Percentiles rank a stretch among this genome's conserved stretches.
Evolutionary conservation across 495 filamentous ascomycete genomes (phyloP).

Genomic region (Lentithecium fluviatile): DNA sequence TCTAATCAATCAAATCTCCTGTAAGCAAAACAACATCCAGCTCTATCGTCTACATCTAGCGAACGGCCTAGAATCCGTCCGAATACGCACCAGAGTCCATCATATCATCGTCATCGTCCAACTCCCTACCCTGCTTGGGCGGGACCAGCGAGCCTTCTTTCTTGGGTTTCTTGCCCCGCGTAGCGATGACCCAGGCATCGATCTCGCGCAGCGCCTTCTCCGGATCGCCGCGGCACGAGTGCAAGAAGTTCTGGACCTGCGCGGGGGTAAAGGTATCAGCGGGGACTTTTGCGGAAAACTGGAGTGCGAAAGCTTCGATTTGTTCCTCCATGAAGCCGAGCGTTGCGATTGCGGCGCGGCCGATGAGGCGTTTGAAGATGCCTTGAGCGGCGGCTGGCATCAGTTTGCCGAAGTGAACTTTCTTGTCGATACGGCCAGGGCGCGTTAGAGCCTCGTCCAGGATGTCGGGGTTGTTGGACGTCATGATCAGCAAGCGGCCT

Average conservation of each 20-base stretch:
- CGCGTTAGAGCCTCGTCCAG: conserved; percentile 75
- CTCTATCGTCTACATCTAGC: no score
- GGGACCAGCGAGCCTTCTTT: no score
- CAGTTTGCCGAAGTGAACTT: conserved; percentile 56
- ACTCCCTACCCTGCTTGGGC: no score
- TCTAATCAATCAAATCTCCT: no score
- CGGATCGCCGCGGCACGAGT: conserved; percentile 10
- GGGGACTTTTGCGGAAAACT: conserved; percentile 55
- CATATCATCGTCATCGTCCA: no score
- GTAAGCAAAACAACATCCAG: no score
- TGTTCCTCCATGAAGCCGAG: conserved; percentile 43
- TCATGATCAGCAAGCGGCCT: conserved; percentile 83
- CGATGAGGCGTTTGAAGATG: conserved; percentile 22
- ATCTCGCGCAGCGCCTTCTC: conserved; percentile 11
- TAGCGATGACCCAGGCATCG: not conserved
- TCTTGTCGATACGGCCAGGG: conserved; percentile 78
- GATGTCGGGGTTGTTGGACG: conserved; percentile 74
- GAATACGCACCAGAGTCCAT: no score
- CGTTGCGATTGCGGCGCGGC: not conserved
- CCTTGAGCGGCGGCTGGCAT: not conserved
- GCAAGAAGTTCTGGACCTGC: conserved; percentile 61
- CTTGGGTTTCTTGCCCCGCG: no score
- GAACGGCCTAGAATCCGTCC: no score
- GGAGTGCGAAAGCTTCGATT: conserved; percentile 47
- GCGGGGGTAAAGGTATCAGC: conserved; percentile 61